A percentile compares a stretch with the other conserved stretches of the same genome.
phyloP scores from a whole-genome alignment of 257 asterid genomes.

The Capsicum rhomboideum region DNA sequence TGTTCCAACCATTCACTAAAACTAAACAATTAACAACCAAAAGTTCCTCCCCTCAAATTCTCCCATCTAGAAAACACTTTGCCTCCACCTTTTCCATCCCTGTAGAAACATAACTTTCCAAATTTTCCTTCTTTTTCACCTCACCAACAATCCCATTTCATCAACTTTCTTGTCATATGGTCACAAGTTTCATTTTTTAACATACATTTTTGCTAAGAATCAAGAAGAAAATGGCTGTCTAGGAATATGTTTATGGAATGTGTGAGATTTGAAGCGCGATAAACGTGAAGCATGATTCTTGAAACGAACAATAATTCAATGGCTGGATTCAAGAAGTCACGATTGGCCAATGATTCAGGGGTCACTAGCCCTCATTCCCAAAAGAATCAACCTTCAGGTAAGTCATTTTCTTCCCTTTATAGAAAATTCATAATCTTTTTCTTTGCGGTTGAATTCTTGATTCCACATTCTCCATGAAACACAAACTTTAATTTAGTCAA shows the following conservation, averaged over 20 bases:
- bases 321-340: slow-evolving; percentile 13
- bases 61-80: background rate
- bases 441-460: background rate
- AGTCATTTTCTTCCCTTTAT: background rate
- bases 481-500: background rate
- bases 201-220: background rate
- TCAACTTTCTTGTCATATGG: background rate
- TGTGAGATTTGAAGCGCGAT: slow-evolving; percentile 2
- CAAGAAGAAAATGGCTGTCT: slow-evolving; percentile 25
- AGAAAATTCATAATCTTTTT: background rate
- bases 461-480: background rate
- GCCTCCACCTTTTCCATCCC: background rate
- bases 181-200: background rate
- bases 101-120: background rate
- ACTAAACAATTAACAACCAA: background rate
- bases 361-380: slow-evolving; percentile 1
- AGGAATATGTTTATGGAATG: slow-evolving; percentile 38
- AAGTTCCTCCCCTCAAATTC: background rate
- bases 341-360: slow-evolving; percentile 7
- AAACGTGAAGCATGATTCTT: background rate
- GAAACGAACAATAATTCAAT: background rate
- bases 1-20: slow-evolving; percentile 1
- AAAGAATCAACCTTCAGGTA: slow-evolving; percentile 26
- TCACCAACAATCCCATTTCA: background rate
- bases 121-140: background rate